These are phyloP conservation scores for Senna tora DNA, from an alignment of 306 rosid genomes.

Conservation along the genomic window DNA sequence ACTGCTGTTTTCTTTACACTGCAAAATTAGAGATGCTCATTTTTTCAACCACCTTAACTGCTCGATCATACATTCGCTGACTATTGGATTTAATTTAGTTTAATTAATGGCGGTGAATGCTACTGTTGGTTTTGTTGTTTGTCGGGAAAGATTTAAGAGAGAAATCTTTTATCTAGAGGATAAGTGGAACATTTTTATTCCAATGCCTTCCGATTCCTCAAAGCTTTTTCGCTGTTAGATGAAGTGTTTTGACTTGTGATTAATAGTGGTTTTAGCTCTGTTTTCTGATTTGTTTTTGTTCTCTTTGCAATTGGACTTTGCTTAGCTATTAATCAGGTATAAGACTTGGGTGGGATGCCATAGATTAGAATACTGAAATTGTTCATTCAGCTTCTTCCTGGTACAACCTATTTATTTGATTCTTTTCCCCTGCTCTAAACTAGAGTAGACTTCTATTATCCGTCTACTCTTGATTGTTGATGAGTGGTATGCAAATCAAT, in stretches of 20 bases:
- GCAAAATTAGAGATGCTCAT: no score
- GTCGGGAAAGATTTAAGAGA: neutral
- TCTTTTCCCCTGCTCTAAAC: no score
- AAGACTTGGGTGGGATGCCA: no score
- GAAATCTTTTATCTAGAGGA: no score
- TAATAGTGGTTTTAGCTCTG: conserved; percentile 12
- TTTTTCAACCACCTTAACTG: no score
- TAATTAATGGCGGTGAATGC: conserved; percentile 15
- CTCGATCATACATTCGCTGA: neutral
- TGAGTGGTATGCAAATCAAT: neutral
- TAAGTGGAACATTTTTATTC: neutral
- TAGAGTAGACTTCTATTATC: no score
- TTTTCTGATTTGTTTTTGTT: conserved; percentile 8
- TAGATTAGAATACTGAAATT: conserved; percentile 2
- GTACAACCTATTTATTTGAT: neutral
- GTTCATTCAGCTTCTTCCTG: neutral
- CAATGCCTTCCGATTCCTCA: neutral
- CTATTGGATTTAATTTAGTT: conserved; percentile 35
- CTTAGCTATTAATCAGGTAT: conserved; percentile 1
- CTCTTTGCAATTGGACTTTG: conserved; percentile 7
- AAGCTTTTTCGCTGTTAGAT: conserved; percentile 31
- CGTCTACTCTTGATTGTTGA: neutral
- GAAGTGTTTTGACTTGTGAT: neutral
- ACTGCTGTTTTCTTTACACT: no score
- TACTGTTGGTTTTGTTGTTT: conserved; percentile 9